phyloP scores from a whole-genome alignment of 768 basidiomycete species.

The Multifurca ochricompacta region DNA sequence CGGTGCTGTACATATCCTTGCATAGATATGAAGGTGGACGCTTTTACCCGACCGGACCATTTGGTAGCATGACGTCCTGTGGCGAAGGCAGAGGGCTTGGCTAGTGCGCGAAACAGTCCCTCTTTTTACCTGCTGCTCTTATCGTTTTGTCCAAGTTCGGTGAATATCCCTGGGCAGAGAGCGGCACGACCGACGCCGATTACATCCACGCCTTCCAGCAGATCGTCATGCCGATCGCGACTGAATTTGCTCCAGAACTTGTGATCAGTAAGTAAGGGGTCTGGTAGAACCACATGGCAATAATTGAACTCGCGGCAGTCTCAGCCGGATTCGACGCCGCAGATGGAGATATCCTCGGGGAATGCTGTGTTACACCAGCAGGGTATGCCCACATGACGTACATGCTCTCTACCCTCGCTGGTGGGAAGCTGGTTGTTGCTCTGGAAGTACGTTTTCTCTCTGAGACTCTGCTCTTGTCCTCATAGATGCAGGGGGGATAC shows the following conservation, averaged over 20 bases:
- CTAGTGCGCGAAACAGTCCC: constrained; percentile 47
- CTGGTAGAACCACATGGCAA: neutral
- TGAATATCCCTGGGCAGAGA: constrained; percentile 91
- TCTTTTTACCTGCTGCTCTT: constrained; percentile 4
- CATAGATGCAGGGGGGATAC: constrained; percentile 77
- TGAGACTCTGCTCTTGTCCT: neutral
- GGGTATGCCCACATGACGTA: constrained; percentile 99
- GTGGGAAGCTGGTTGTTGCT: constrained; percentile 84
- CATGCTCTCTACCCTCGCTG: constrained; percentile 84
- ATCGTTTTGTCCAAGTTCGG: constrained; percentile 48
- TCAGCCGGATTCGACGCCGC: constrained; percentile 99
- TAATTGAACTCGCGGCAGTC: constrained; percentile 41
- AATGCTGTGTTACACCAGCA: constrained; percentile 82
- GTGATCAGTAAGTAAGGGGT: constrained; percentile 70
- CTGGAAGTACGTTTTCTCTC: constrained; percentile 62
- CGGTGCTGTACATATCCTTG: constrained; percentile 87
- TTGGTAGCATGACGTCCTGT: constrained; percentile 78
- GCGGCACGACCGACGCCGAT: constrained; percentile 89
- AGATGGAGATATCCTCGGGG: constrained; percentile 83
- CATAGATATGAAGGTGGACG: constrained; percentile 89
- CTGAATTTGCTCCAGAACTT: constrained; percentile 93
- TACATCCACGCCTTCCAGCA: constrained; percentile 96
- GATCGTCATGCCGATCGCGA: constrained; percentile 92
- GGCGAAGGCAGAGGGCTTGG: constrained; percentile 81
- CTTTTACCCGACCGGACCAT: constrained; percentile 91